These are phyloP conservation scores for Crithidia bombi DNA, from an alignment of 208 protist species.

Conservation along the genomic window DNA sequence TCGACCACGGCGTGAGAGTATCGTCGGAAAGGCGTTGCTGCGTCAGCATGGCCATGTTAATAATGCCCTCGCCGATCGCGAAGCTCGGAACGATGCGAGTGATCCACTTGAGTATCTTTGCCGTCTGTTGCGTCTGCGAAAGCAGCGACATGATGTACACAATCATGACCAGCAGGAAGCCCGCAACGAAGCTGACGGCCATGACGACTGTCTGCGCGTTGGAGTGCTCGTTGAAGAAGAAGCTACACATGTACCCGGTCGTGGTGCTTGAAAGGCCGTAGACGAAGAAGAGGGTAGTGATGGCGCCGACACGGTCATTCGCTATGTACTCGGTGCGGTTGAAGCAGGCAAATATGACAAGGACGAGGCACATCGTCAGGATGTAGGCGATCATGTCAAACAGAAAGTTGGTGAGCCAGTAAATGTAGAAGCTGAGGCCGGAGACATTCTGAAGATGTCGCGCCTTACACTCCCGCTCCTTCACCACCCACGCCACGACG, in stretches of 20 bases:
- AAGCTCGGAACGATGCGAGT: constrained; percentile 62
- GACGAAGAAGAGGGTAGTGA: constrained; percentile 41
- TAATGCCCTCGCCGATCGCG: constrained; percentile 63
- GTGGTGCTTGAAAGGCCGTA: constrained; percentile 50
- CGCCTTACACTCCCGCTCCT: constrained; percentile 77
- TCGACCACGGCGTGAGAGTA: constrained; percentile 33
- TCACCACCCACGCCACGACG: constrained; percentile 74
- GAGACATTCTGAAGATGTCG: constrained; percentile 83
- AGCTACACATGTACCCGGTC: constrained; percentile 51
- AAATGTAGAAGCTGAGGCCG: constrained; percentile 64
- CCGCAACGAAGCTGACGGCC: constrained; percentile 60
- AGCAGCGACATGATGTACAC: constrained; percentile 51
- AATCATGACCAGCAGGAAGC: constrained; percentile 59
- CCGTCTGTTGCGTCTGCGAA: constrained; percentile 29
- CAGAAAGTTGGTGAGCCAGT: constrained; percentile 70
- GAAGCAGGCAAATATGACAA: constrained; percentile 54
- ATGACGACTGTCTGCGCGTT: constrained; percentile 59
- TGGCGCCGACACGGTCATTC: constrained; percentile 25
- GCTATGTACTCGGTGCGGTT: constrained; percentile 49
- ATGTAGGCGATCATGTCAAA: constrained; percentile 60
- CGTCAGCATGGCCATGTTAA: constrained; percentile 54
- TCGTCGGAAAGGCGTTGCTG: constrained; percentile 17
- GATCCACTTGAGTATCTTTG: constrained; percentile 47
- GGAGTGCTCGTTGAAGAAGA: constrained; percentile 64
- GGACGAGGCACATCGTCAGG: constrained; percentile 43